Base-by-base conservation (phyloP, 768 basidiomycete genomes). In the Hypholoma sublateritium region DNA sequence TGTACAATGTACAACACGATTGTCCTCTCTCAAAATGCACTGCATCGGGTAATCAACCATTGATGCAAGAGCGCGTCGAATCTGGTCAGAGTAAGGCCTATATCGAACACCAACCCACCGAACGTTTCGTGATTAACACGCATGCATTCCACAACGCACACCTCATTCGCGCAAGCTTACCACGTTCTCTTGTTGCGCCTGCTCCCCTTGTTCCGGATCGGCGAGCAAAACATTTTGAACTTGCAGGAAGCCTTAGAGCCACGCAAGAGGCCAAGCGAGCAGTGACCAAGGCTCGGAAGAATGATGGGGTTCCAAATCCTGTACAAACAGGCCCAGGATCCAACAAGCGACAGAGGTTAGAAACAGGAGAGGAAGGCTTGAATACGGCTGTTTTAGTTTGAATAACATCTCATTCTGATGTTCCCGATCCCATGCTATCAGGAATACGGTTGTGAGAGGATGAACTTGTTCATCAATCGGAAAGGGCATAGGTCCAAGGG, bases 1-100 rank as follows among this genome's bases (percentile, higher is more conserved):
- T 50, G 5, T 65, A 55, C 46, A 68, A 68, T 59, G 63, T 59
- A 5, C 65, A 67, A 47, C 65, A 67, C 22, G 60, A 67, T 44
- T 67, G 65, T 50, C 53, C 28, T 25, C 42, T 28, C 12, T 56
- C 56, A n/a, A 22, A 55, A 12, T 65, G 62, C 50, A 59, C 36
- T 1, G 52, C 53, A 43, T 53, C 55, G 24, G 60, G 62, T 2
- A 57, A 51, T 37, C 43, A 51, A 35, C n/a, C 36, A 11, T n/a
- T 61, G 3, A 57, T 60, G 11, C 60, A 61, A 48, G 60, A 58
- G 42, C 51, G 47, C 2, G 32, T 53, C 11, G 41, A 56, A 50
- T 34, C 55, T 2, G 51, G 46, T 24, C 3, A 36, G 13, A 19
- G 8, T 1, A 19, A 55, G 21, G 35, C 2, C 3, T 59, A 14